Base-by-base conservation (phyloP, 192 early-diverging fungal species). In the Coemansia erecta region DNA sequence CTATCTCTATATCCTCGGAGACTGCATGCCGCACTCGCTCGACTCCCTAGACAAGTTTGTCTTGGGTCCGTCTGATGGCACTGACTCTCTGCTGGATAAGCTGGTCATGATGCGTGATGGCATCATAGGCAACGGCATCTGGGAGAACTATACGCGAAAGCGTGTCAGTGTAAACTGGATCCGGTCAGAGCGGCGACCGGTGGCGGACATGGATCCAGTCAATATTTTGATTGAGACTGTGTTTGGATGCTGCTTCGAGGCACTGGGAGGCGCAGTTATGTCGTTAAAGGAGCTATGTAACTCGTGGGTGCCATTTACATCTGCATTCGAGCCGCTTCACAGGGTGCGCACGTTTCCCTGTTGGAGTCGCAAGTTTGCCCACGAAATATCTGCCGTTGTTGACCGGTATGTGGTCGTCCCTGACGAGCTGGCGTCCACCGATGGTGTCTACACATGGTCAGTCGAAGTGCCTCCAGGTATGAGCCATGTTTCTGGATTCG, bases 311-410 rank as follows among this genome's bases (percentile, higher is more conserved):
- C 76, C 66, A 37, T 72, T 79, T 21, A 56, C 70, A 0, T 33
- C 56, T 17, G 8, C 41, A 8, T 72, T 60, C 41, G 45, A 49
- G 0, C 53, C 55, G 1, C 7, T 61, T 19, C 66, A 72, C 37
- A 58, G 70, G 3, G 49, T 45, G n/a, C 60, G 68, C 46, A 70
- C 76, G 4, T 68, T 58, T 42, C 76, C 76, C 15, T 56, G 69
- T 42, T 79, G 76, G 76, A 79, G 66, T 23, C 76, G 76, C 55
- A 79, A 72, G 53, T 68, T 79, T 54, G 62, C 76, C 9, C 70
- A 65, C 12, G 76, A 79, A 49, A 60, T 79, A 18, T 79, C 76
- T 9, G 76, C 70, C 0, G 70, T 66, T 12, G 66, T 62, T 8
- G 70, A 79, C 12, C 47, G 52, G 15, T 59, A 66, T 22, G 28